Evolutionary conservation across 352 stramenopile species (phyloP).

Genomic region (Detonula confervacea): DNA sequence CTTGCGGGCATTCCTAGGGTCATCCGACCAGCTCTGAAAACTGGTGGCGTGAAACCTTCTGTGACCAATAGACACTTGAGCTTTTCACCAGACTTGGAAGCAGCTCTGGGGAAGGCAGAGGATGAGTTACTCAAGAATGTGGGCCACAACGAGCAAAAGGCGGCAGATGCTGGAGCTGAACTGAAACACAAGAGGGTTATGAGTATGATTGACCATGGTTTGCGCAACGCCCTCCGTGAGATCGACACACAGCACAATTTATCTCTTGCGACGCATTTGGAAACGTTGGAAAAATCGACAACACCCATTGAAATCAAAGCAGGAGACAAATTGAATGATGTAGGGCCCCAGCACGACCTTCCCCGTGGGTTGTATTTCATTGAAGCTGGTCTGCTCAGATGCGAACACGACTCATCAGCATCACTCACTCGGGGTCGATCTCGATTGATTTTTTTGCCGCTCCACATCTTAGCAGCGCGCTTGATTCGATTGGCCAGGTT

Average conservation of each 20-base stretch:
- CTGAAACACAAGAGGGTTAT: constrained; percentile 30
- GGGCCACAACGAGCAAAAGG: constrained; percentile 37
- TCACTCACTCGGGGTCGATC: constrained; percentile 35
- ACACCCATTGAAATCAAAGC: constrained; percentile 51
- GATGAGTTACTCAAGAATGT: constrained; percentile 66
- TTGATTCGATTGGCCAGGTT: constrained; percentile 51
- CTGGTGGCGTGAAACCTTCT: constrained; percentile 57
- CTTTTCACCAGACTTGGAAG: constrained; percentile 71
- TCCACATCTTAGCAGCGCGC: constrained; percentile 12
- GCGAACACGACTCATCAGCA: constrained; percentile 36
- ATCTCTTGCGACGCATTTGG: constrained; percentile 46
- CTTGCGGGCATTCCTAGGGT: constrained; percentile 54
- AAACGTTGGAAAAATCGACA: constrained; percentile 58
- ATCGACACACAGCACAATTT: constrained; percentile 73
- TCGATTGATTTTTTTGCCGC: constrained; percentile 18
- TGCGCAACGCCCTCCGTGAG: constrained; percentile 58
- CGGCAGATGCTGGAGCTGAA: constrained; percentile 9
- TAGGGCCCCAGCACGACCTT: constrained; percentile 29
- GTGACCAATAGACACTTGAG: constrained; percentile 39
- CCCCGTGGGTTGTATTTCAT: constrained; percentile 76
- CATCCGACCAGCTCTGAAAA: constrained; percentile 50
- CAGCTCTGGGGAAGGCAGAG: constrained; percentile 69
- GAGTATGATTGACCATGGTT: constrained; percentile 54
- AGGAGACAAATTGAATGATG: constrained; percentile 57
- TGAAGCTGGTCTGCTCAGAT: constrained; percentile 65